Base-by-base conservation (phyloP, 2,329 filamentous ascomycete genomes). In the Pseudonectria foliicola region DNA sequence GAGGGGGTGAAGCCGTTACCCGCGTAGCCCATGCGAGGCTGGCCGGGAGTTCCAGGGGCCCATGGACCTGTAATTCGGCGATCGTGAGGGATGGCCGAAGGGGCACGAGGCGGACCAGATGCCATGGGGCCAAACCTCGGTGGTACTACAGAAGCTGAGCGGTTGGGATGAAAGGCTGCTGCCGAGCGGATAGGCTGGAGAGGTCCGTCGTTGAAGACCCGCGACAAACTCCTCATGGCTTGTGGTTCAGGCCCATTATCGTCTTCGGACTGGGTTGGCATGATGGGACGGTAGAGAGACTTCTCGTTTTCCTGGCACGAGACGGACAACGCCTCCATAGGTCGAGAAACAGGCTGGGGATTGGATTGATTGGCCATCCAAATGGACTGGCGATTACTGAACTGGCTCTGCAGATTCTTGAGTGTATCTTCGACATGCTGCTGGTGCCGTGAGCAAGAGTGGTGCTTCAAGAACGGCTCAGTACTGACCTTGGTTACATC, bases 361-460 rank as follows among this genome's bases (percentile, higher is more conserved):
- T 53, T 53, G 2, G 57, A 43, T 33, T 59, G 55, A 38, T 58
- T 59, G 47, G 55, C 55, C 38, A 57, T 41, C 59, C 59, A 62
- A 30, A 62, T 51, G 6, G 56, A 52, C 30, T 53, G 59, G 4
- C 57, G 50, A 28, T 54, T 55, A 39, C 59, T 62, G 40, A 60
- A 50, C 34, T 63, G 59, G 16, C 56, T 56, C 40, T 63, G 56
- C 6, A 63, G 48, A 18, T 59, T 50, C 29, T 53, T 47, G 38
- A 60, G 55, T 2, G 50, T 55, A 7, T 49, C 47, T 21, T 60
- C 54, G n/a, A 62, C 49, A 10, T 48, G 45, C 59, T 62, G 10
- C 13, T 13, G 18, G 10, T 13, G 18, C 18, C 8, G 0, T 16
- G 13, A 16, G 15, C 45, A 13, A 42, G 42, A 18, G 4, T 10